These are phyloP conservation scores for Quillaja saponaria DNA, from an alignment of 306 rosid species.

Conservation along the genomic window DNA sequence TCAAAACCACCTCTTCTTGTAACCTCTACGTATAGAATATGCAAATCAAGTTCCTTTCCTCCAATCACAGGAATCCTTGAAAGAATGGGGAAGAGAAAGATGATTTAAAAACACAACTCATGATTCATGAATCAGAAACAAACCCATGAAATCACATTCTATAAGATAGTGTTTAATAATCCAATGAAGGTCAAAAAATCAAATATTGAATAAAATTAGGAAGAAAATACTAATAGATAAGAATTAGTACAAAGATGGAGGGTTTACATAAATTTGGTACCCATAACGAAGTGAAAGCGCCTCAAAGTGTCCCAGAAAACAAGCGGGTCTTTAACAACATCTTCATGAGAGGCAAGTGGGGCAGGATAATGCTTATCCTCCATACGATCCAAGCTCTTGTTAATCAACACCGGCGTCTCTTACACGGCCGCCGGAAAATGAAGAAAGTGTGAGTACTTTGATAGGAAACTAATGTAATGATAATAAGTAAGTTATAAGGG, in stretches of 20 bases:
- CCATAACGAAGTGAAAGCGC: conserved; percentile 80
- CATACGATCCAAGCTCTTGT: conserved; percentile 15
- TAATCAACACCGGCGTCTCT: conserved; percentile 24
- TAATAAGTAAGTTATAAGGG: conserved; percentile 21
- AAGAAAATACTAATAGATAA: background rate
- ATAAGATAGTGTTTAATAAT: background rate
- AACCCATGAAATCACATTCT: conserved; percentile 16
- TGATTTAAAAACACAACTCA: conserved; percentile 6
- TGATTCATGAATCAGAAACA: background rate
- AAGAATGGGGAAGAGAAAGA: conserved; percentile 1
- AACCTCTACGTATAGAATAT: conserved; percentile 80
- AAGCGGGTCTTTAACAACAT: conserved; percentile 42
- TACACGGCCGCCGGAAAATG: conserved; percentile 25
- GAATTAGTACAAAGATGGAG: background rate
- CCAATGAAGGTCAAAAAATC: conserved; percentile 10
- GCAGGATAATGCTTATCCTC: conserved; percentile 63
- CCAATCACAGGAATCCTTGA: conserved; percentile 96
- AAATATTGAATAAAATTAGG: background rate
- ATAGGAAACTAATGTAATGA: conserved; percentile 22
- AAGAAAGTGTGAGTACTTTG: background rate
- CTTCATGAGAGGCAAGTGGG: conserved; percentile 69
- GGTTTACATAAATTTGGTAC: conserved; percentile 80
- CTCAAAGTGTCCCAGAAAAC: conserved; percentile 86
- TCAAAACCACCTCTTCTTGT: conserved; percentile 87
- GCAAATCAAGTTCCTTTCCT: conserved; percentile 94